These are phyloP conservation scores for Jacaranda copaia DNA, from an alignment of 257 asterid species.

Conservation along the genomic window DNA sequence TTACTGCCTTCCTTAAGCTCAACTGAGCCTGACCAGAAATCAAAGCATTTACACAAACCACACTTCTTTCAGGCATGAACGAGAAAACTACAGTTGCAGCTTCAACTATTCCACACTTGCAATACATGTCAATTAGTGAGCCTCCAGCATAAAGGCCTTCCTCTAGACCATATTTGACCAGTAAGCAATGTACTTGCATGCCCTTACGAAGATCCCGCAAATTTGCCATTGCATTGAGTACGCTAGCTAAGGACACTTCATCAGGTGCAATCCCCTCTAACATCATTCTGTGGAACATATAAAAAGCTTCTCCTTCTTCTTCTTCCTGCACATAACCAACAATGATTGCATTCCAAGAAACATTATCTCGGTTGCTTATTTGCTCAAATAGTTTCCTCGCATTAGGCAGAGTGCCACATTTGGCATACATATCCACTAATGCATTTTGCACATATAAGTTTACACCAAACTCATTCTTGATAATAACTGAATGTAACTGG, in stretches of 20 bases:
- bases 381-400: slow-evolving; percentile 72
- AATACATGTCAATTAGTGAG: slow-evolving; percentile 91
- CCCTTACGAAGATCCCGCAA: slow-evolving; percentile 65
- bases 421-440: slow-evolving; percentile 90
- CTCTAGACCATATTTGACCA: slow-evolving; percentile 78
- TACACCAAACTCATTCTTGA: slow-evolving; percentile 60
- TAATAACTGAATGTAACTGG: slow-evolving; percentile 67
- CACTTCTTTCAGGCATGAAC: slow-evolving; percentile 64
- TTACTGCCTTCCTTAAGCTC: slow-evolving; percentile 52
- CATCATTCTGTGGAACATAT: slow-evolving; percentile 68
- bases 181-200: slow-evolving; percentile 70
- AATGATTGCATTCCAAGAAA: slow-evolving; percentile 90
- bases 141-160: slow-evolving; percentile 72
- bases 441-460: slow-evolving; percentile 87
- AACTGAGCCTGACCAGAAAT: slow-evolving; percentile 72
- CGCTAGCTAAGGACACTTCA: slow-evolving; percentile 87
- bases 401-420: slow-evolving; percentile 64
- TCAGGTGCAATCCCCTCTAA: slow-evolving; percentile 65
- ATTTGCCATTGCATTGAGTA: slow-evolving; percentile 75
- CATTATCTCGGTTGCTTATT: slow-evolving; percentile 63
- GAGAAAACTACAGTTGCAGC: slow-evolving; percentile 69
- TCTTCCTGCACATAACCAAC: slow-evolving; percentile 84
- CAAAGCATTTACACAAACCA: slow-evolving; percentile 74
- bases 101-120: slow-evolving; percentile 71
- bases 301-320: slow-evolving; percentile 71